These are phyloP conservation scores for Nicotiana rustica DNA, from an alignment of 305 asterid species.

Conservation along the genomic window DNA sequence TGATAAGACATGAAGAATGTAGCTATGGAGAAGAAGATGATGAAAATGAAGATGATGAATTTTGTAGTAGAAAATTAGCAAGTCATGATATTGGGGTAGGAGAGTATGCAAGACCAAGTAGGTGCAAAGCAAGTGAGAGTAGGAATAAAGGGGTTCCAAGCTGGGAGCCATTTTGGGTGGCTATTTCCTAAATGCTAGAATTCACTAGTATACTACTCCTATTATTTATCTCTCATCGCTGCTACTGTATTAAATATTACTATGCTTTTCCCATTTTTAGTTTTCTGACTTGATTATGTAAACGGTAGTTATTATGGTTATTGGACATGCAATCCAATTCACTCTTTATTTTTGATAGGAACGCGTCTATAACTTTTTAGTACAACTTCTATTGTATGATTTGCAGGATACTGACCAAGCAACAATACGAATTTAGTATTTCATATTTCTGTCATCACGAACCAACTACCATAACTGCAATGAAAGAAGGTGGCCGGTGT, in stretches of 20 bases:
- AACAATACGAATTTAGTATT: neutral
- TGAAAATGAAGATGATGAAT: constrained; percentile 34
- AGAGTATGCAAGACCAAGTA: constrained; percentile 48
- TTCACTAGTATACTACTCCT: no score
- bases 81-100: constrained; percentile 46
- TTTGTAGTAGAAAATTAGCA: constrained; percentile 1
- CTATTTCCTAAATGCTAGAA: constrained; percentile 55
- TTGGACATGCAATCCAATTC: constrained; percentile 20
- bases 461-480: neutral
- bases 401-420: neutral
- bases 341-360: neutral
- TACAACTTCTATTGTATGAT: neutral
- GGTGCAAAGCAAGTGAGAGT: constrained; percentile 68
- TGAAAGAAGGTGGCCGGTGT: no score
- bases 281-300: constrained; percentile 24
- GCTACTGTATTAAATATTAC: neutral
- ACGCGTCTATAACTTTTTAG: neutral
- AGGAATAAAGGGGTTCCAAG: constrained; percentile 50
- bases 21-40: constrained; percentile 35
- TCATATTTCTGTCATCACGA: neutral
- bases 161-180: constrained; percentile 59
- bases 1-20: constrained; percentile 30
- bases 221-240: neutral
- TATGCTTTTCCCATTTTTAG: neutral
- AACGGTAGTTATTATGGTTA: constrained; percentile 62